Base-by-base conservation (phyloP, 2,329 filamentous ascomycete species). In the Chrysosporium keratinophilum region DNA sequence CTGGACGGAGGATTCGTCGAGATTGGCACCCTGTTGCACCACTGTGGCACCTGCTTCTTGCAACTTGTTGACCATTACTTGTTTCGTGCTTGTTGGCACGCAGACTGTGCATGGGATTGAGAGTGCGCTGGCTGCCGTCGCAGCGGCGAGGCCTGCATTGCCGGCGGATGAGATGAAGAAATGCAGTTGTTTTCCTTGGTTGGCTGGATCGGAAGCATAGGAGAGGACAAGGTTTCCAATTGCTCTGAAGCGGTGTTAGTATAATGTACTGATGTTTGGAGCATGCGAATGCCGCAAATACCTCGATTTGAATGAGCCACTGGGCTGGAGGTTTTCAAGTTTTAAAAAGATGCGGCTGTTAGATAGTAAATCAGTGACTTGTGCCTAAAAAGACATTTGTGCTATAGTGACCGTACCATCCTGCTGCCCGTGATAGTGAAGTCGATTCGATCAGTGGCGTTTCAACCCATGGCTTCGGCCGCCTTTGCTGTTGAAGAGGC, bases 161-260 rank as follows among this genome's bases (percentile, higher is more conserved):
- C 88, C 88, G 55, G 87, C 88, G 1, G 82, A 87, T 11, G 84
- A 85, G 64, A 80, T 85, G 73, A 87, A 93, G 76, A 93, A 91
- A 72, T 87, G 85, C 15, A 73, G 64, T 43, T 74, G 70, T 54
- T 73, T 70, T 64, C 66, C 68, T 52, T 61, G 54, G 59, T 69
- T 66, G 54, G 67, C 64, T 28, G 72, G 69, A 44, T 71, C 67
- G 54, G 71, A 62, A 55, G 75, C 66, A 60, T 72, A 67, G 1
- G 75, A 73, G 50, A 82, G 75, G 66, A 88, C 83, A 65, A 86
- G 78, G 67, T 86, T 80, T 48, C 87, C 86, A 57, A 91, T 80
- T 31, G 85, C 87, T 60, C 70, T 60, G 52, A 31, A 42, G 17
- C 33, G 2, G 15, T 2, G 41, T 43, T 42, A 53, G 33, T 15